phyloP scores from a whole-genome alignment of 139 green algal genomes.

The Coccomyxa sp. region DNA sequence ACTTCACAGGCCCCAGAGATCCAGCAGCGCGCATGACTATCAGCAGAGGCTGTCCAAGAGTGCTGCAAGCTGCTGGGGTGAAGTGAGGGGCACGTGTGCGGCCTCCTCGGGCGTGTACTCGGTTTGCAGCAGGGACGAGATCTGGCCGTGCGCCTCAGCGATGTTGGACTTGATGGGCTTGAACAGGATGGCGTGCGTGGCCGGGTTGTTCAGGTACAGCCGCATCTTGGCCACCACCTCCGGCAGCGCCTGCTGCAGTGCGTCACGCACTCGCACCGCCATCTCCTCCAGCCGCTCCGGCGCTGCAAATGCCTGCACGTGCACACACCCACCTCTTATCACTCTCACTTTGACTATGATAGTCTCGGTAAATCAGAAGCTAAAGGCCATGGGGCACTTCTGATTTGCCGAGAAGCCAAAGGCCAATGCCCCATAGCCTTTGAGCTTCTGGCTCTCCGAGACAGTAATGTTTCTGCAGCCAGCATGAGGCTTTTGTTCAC shows the following conservation, averaged over 20 bases:
- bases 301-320: conserved; percentile 83
- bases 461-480: no score
- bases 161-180: conserved; percentile 92
- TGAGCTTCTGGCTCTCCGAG: no score
- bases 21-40: background rate
- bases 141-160: conserved; percentile 87
- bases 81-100: conserved; percentile 32
- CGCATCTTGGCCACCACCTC: conserved; percentile 62
- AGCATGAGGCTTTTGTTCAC: no score
- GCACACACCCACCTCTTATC: background rate
- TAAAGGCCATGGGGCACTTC: no score
- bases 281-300: conserved; percentile 76
- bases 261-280: conserved; percentile 66
- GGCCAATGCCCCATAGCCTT: no score
- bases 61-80: conserved; percentile 37
- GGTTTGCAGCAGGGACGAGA: conserved; percentile 63
- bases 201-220: conserved; percentile 77
- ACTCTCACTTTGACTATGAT: background rate
- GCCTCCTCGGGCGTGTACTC: conserved; percentile 67
- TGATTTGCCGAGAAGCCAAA: no score
- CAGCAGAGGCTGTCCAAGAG: conserved; percentile 46
- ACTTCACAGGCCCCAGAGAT: background rate
- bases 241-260: conserved; percentile 61
- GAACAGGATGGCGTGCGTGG: conserved; percentile 80
- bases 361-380: background rate